Conservation (phyloP, 345 rosid species). For the Eucalyptus sideroxylon region DNA sequence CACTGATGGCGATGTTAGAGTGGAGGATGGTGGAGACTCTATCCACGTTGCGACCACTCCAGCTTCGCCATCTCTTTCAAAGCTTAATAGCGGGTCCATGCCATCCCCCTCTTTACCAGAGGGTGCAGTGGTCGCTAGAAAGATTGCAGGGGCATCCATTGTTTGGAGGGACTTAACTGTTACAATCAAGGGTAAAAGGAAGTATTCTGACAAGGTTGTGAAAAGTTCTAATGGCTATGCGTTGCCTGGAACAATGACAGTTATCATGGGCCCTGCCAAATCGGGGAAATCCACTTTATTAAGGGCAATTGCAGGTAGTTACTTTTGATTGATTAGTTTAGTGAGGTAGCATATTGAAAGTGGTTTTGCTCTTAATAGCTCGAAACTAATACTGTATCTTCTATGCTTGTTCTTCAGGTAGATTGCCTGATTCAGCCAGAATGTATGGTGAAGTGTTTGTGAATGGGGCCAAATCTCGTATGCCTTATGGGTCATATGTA, state of each 20-base stretch:
- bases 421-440: slow-evolving; percentile 70
- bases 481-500: slow-evolving; percentile 93
- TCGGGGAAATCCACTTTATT: slow-evolving; percentile 93
- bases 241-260: slow-evolving; percentile 94
- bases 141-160: slow-evolving; percentile 79
- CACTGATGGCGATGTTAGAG: slow-evolving; percentile 60
- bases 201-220: slow-evolving; percentile 81
- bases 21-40: slow-evolving; percentile 76
- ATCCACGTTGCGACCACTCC: slow-evolving; percentile 68
- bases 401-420: slow-evolving; percentile 37
- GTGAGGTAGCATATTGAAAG: background rate
- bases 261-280: slow-evolving; percentile 98
- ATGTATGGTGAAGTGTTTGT: slow-evolving; percentile 81
- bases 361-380: background rate
- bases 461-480: slow-evolving; percentile 52
- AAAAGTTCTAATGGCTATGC: slow-evolving; percentile 97
- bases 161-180: slow-evolving; percentile 97
- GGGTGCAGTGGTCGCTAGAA: slow-evolving; percentile 42
- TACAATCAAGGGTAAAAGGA: slow-evolving; percentile 78
- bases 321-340: background rate
- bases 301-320: slow-evolving; percentile 85
- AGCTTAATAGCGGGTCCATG: slow-evolving; percentile 77
- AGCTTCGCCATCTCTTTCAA: slow-evolving; percentile 75
- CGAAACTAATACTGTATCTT: background rate
- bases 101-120: slow-evolving; percentile 73